These are phyloP conservation scores for Nothophaeocryptopus gaeumannii DNA, from an alignment of 2,329 filamentous ascomycete genomes.

Conservation along the genomic window DNA sequence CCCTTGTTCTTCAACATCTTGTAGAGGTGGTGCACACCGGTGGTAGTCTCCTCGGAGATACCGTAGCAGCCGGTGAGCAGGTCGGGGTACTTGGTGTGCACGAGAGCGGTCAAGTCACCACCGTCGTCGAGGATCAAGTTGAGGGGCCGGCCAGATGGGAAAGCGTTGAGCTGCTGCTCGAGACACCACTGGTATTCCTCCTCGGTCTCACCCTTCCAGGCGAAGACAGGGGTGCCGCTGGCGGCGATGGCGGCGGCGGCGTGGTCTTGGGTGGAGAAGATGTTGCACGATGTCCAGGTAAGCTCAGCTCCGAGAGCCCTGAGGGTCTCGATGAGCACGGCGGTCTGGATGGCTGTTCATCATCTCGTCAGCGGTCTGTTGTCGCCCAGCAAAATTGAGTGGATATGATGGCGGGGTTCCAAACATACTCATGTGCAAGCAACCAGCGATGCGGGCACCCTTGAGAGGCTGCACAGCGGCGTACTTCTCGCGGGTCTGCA, in stretches of 20 bases:
- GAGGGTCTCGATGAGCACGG: slow-evolving; percentile 98
- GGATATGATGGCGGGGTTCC: not conserved
- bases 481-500: slow-evolving; percentile 92
- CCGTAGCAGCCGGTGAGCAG: slow-evolving; percentile 98
- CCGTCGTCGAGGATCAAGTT: slow-evolving; percentile 99
- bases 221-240: slow-evolving; percentile 82
- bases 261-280: slow-evolving; percentile 99
- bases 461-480: slow-evolving; percentile 87
- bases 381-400: too few relatives aligned
- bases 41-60: slow-evolving; percentile 99
- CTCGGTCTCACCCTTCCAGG: slow-evolving; percentile 91
- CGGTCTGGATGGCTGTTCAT: slow-evolving; percentile 82
- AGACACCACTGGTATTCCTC: slow-evolving; percentile 99
- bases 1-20: slow-evolving; percentile 83
- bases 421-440: slow-evolving; percentile 86
- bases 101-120: slow-evolving; percentile 91
- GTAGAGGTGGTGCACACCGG: slow-evolving; percentile 99
- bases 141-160: slow-evolving; percentile 94
- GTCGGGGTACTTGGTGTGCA: slow-evolving; percentile 98
- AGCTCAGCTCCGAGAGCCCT: slow-evolving; percentile 92
- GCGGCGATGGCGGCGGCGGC: slow-evolving; percentile 96
- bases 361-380: slow-evolving; percentile 14
- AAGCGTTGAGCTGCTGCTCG: slow-evolving; percentile 94
- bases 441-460: slow-evolving; percentile 94
- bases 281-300: slow-evolving; percentile 99